Percentiles rank a stretch among this genome's conserved stretches.
phyloP scores from a whole-genome alignment of 2,329 filamentous ascomycete species.

The Colletotrichum sp. region DNA sequence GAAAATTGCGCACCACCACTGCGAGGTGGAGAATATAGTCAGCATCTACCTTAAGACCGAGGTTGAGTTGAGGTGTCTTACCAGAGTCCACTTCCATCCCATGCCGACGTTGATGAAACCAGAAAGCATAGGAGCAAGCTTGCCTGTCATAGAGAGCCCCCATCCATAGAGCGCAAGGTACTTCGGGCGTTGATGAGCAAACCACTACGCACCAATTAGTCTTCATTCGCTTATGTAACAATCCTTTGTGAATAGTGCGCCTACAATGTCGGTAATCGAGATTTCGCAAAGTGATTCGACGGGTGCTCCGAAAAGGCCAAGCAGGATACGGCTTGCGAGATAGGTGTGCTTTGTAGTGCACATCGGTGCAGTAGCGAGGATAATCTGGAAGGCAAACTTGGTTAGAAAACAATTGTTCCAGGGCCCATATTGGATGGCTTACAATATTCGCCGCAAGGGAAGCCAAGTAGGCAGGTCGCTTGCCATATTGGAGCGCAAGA shows the following conservation, averaged over 20 bases:
- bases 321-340: conserved; percentile 48
- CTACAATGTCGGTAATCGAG: conserved; percentile 44
- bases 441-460: conserved; percentile 37
- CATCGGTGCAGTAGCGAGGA: conserved; percentile 30
- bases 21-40: background rate
- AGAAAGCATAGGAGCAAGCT: conserved; percentile 48
- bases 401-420: background rate
- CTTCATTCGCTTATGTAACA: accelerated
- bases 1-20: conserved; percentile 45
- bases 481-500: conserved; percentile 49
- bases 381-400: background rate
- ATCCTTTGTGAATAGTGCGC: background rate
- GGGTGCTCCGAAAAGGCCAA: conserved; percentile 48
- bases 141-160: conserved; percentile 43
- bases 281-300: conserved; percentile 53
- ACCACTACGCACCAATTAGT: conserved; percentile 26
- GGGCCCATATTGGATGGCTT: background rate
- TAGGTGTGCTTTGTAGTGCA: conserved; percentile 29
- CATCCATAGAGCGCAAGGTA: conserved; percentile 49
- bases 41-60: background rate
- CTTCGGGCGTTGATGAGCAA: conserved; percentile 46
- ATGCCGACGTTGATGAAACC: conserved; percentile 48
- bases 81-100: conserved; percentile 46
- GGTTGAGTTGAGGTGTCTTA: background rate
- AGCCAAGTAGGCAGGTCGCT: conserved; percentile 41